Percentiles rank a stretch among this genome's conserved stretches.
Conservation (phyloP, 257 asterid species). For the Ophiorrhiza pumila region DNA sequence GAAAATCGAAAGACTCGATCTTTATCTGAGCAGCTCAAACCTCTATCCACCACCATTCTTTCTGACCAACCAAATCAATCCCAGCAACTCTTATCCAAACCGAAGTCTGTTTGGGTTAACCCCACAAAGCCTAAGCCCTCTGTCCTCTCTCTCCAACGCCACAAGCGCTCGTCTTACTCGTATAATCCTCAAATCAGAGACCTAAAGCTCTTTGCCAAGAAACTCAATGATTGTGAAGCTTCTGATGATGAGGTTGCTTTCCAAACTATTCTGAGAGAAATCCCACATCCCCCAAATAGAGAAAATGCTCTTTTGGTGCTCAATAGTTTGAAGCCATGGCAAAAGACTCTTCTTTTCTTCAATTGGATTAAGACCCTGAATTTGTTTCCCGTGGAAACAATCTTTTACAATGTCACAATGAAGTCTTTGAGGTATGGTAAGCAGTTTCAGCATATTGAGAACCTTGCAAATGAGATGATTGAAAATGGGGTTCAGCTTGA, state of each 20-base stretch:
- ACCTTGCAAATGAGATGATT: slow-evolving; percentile 77
- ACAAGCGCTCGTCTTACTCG: slow-evolving; percentile 50
- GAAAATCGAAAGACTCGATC: slow-evolving; percentile 48
- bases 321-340: slow-evolving; percentile 61
- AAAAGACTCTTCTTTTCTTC: slow-evolving; percentile 62
- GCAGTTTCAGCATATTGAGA: slow-evolving; percentile 72
- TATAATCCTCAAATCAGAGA: slow-evolving; percentile 69
- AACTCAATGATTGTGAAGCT: slow-evolving; percentile 51
- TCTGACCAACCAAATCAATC: slow-evolving; percentile 55
- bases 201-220: slow-evolving; percentile 58
- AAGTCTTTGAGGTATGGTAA: slow-evolving; percentile 81
- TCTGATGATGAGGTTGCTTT: slow-evolving; percentile 53
- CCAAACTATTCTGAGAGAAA: slow-evolving; percentile 44
- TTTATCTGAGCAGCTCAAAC: slow-evolving; percentile 79
- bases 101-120: slow-evolving; percentile 89
- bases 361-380: slow-evolving; percentile 66
- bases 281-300: slow-evolving; percentile 55
- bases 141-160: slow-evolving; percentile 83
- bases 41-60: slow-evolving; percentile 62
- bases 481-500: slow-evolving; percentile 64
- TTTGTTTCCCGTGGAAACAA: slow-evolving; percentile 70
- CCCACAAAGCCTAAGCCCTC: slow-evolving; percentile 83
- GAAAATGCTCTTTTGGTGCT: slow-evolving; percentile 77
- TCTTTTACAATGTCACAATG: slow-evolving; percentile 86
- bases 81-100: slow-evolving; percentile 55